Conservation (phyloP, 352 stramenopile species). For the Aphanomyces astaci region DNA sequence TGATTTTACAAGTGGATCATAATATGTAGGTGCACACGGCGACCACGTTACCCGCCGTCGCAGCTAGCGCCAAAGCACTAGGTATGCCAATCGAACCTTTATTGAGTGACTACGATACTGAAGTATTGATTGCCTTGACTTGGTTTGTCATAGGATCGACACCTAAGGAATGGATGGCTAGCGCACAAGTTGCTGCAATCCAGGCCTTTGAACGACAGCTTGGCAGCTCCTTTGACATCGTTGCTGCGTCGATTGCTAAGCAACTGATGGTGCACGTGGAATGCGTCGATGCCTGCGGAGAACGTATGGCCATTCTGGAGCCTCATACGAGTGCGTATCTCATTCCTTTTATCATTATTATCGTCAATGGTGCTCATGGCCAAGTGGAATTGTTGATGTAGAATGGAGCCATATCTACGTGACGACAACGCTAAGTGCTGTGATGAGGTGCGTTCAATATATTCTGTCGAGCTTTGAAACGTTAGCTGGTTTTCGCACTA, state of each 20-base stretch:
- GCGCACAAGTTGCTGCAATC: not conserved
- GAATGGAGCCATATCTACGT: not conserved
- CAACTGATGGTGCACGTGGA: not conserved
- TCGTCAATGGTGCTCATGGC: too few relatives aligned
- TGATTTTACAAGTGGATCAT: not conserved
- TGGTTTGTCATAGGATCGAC: not conserved
- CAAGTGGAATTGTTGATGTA: too few relatives aligned
- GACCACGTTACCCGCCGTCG: not conserved
- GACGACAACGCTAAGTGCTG: not conserved
- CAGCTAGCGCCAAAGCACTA: not conserved
- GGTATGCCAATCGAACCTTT: not conserved
- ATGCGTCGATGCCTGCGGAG: not conserved
- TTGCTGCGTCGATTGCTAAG: not conserved
- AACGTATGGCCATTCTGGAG: not conserved
- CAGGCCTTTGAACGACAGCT: not conserved
- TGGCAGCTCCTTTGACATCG: not conserved
- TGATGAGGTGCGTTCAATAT: conserved; percentile 15
- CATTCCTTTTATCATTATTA: not conserved
- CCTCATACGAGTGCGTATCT: not conserved
- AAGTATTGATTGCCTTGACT: not conserved
- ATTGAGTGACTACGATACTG: too few relatives aligned
- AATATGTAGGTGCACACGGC: not conserved
- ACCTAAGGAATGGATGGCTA: not conserved
- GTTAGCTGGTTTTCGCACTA: too few relatives aligned
- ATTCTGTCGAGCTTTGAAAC: too few relatives aligned